Evolutionary conservation across 2,329 filamentous ascomycete species (phyloP), one percentile per base, ranked within the genome.

Genomic region (Cladosporium sp.): DNA sequence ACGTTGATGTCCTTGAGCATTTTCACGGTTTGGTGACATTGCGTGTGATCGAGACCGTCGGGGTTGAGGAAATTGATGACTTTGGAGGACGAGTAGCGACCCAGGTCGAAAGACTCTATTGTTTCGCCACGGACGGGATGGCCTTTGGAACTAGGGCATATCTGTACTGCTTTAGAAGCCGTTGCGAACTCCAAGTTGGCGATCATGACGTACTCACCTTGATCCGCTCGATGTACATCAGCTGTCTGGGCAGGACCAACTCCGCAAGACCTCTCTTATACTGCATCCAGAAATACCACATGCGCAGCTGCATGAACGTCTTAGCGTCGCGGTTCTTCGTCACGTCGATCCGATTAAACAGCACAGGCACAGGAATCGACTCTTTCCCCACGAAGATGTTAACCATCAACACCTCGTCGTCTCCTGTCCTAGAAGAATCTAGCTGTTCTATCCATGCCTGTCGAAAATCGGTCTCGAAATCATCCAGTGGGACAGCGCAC

Each of bases 241-340:
- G 11, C 7, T 18, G 21, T 28, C 21, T 32, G 5, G 55, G 55
- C 1, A 58, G 34, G 11, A 58, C 12, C n/a, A 36, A 0, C 4
- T 58, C 55, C 1, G n/a, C 55, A 0, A 58, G 14, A 0, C 55
- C 55, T 7, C 55, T 26, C 4, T 38, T 58, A 21, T 38, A 41
- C 14, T 58, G 32, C 55, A 58, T 18, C 55, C 55, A 58, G 14
- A 18, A 36, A 41, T 58, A 58, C 55, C 55, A 58, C 34, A 28
- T 58, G 11, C 32, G 11, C 21, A 58, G 2, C 11, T 41, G 32
- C 11, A n/a, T 10, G 21, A 58, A 38, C 0, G 55, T 58, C 21
- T 58, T 11, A 1, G 55, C 32, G 7, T 58, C 55, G 7, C 32
- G 18, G 6, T 34, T 21, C 18, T 21, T 21, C 3, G 12, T n/a